A percentile compares a stretch with the other conserved stretches of the same genome.
These are phyloP conservation scores for Kwoniella europaea DNA, from an alignment of 768 basidiomycete genomes.

Conservation along the genomic window DNA sequence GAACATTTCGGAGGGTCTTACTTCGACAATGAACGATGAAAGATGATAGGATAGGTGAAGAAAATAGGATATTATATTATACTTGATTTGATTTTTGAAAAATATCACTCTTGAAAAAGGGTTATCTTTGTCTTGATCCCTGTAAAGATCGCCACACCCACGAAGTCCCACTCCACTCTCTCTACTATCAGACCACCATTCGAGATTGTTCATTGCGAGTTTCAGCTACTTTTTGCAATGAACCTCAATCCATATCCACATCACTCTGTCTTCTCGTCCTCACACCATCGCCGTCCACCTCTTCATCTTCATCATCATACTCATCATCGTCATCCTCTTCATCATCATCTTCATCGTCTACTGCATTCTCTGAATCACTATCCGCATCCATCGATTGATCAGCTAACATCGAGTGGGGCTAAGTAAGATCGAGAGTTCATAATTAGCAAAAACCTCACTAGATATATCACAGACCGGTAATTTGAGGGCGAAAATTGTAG, in stretches of 20 bases:
- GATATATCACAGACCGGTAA: too few relatives aligned
- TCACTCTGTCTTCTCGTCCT: conserved; percentile 55
- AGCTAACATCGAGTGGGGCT: conserved; percentile 49
- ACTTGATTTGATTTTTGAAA: neutral
- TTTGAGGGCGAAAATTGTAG: neutral
- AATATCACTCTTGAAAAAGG: neutral
- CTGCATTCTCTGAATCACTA: conserved; percentile 60
- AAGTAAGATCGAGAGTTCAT: neutral
- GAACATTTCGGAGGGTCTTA: neutral
- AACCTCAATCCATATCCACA: conserved; percentile 52
- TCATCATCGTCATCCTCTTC: conserved; percentile 80
- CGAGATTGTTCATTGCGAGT: neutral
- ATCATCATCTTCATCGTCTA: conserved; percentile 61
- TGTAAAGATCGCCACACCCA: neutral
- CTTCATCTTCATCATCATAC: conserved; percentile 58
- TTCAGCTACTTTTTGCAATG: neutral
- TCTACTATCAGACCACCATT: neutral
- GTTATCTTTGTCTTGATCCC: neutral
- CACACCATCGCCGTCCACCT: conserved; percentile 48
- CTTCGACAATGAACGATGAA: neutral
- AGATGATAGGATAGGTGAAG: neutral
- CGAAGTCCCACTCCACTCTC: neutral
- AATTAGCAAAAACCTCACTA: neutral
- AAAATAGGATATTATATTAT: neutral
- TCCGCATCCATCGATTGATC: conserved; percentile 53